Evolutionary conservation across 1,284 basidiomycete genomes (phyloP).

Genomic region (Microbotryum silenes-acaulis): DNA sequence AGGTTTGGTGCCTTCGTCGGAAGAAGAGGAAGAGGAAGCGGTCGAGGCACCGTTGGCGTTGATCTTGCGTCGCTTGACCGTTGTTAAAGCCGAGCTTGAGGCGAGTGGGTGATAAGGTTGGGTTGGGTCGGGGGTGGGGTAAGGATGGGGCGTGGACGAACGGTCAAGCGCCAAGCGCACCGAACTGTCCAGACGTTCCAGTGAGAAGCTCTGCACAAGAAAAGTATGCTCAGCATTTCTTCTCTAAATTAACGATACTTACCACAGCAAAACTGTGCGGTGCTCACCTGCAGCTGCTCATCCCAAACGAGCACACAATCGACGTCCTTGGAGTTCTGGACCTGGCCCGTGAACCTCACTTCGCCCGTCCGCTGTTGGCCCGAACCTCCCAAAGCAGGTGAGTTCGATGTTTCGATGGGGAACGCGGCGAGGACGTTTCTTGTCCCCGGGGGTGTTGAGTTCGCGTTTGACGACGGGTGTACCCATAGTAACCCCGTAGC

Average conservation of each 20-base stretch:
- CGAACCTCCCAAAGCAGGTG: background rate
- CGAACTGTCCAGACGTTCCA: slow-evolving; percentile 4
- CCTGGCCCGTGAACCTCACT: slow-evolving; percentile 6
- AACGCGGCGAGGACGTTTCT: background rate
- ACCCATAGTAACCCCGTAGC: background rate
- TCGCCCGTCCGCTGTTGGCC: background rate
- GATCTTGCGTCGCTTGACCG: no score
- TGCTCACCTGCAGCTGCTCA: slow-evolving; percentile 5
- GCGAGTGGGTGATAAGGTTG: no score
- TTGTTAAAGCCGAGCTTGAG: no score
- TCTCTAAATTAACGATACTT: background rate
- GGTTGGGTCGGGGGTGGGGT: no score
- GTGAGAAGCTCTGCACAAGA: slow-evolving; percentile 2
- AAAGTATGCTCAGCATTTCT: background rate
- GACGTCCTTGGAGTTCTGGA: slow-evolving; percentile 1
- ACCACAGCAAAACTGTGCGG: background rate
- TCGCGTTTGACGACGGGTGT: background rate
- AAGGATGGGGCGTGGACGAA: background rate
- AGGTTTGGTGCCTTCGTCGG: no score
- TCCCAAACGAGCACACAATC: slow-evolving; percentile 15
- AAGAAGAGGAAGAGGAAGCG: no score
- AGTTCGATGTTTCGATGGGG: background rate
- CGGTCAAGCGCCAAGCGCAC: slow-evolving; percentile 7
- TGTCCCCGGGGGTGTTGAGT: background rate
- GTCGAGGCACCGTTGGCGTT: no score